phyloP scores from a whole-genome alignment of 306 rosid genomes.

The Begonia peltatifolia region DNA sequence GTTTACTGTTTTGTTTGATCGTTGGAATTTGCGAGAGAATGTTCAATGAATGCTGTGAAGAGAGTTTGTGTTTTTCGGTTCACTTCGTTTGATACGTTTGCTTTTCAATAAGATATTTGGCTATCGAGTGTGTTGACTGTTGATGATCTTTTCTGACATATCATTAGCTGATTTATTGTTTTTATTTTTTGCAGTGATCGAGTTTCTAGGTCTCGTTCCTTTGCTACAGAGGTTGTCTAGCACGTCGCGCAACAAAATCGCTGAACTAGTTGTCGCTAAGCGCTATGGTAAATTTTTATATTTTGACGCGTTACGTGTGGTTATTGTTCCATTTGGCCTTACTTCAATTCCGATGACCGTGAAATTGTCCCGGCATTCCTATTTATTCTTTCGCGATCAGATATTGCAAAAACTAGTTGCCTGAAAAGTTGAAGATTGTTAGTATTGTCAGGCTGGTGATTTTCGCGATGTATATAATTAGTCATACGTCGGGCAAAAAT shows the following conservation, averaged over 20 bases:
- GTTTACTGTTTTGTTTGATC: neutral
- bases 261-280: slow-evolving; percentile 39
- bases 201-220: slow-evolving; percentile 72
- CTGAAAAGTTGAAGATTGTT: too few species aligned
- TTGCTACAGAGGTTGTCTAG: slow-evolving; percentile 72
- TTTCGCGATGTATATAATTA: too few species aligned
- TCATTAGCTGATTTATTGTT: neutral
- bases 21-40: neutral
- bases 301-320: too few species aligned
- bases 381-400: too few species aligned
- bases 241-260: slow-evolving; percentile 48
- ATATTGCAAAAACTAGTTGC: too few species aligned
- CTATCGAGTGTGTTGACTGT: neutral
- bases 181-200: slow-evolving; percentile 44
- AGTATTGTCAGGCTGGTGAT: too few species aligned
- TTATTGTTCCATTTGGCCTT: too few species aligned
- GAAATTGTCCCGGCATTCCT: too few species aligned
- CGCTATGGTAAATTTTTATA: slow-evolving; percentile 31
- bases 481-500: too few species aligned
- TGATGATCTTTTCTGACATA: neutral
- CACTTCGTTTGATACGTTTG: neutral
- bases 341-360: too few species aligned
- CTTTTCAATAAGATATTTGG: neutral
- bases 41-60: neutral
- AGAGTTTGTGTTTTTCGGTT: too few species aligned